phyloP scores from a whole-genome alignment of 176 grass and related monocot species.

The Pontederia paniculata region DNA sequence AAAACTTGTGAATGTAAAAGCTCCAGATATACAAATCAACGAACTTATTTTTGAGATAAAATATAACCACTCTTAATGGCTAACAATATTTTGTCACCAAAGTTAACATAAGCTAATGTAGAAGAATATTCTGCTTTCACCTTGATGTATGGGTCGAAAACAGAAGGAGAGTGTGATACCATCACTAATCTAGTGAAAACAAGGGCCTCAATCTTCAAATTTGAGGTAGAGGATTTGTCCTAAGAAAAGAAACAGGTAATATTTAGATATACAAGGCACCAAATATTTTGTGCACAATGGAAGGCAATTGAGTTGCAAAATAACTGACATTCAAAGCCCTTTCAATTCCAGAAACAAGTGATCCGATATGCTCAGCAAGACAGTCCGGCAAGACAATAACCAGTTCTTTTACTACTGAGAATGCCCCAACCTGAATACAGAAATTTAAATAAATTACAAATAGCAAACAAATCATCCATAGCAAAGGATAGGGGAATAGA shows the following conservation, averaged over 20 bases:
- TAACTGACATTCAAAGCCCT: slow-evolving; percentile 93
- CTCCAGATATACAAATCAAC: too few species aligned
- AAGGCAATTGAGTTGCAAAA: neutral
- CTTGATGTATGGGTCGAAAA: slow-evolving; percentile 96
- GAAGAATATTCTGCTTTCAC: slow-evolving; percentile 22
- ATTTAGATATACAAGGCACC: neutral
- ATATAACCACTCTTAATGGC: too few species aligned
- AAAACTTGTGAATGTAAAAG: neutral
- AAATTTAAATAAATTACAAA: neutral
- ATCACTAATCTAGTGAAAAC: slow-evolving; percentile 92
- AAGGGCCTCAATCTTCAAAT: slow-evolving; percentile 97
- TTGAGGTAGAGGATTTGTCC: slow-evolving; percentile 97
- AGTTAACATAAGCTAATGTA: too few species aligned
- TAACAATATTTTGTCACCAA: too few species aligned
- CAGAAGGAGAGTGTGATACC: slow-evolving; percentile 83
- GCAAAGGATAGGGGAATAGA: slow-evolving; percentile 13
- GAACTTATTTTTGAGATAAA: too few species aligned
- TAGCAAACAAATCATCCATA: slow-evolving; percentile 9
- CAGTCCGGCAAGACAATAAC: slow-evolving; percentile 87
- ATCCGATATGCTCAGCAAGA: slow-evolving; percentile 92
- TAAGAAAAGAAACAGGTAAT: slow-evolving; percentile 30
- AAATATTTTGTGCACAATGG: neutral
- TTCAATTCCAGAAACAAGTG: slow-evolving; percentile 93
- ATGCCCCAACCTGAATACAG: slow-evolving; percentile 65
- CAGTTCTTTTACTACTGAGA: slow-evolving; percentile 93